Percentiles rank a stretch among this genome's conserved stretches.
These are phyloP conservation scores for Naganishia vaughanmartiniae DNA, from an alignment of 768 basidiomycete species.

Conservation along the genomic window DNA sequence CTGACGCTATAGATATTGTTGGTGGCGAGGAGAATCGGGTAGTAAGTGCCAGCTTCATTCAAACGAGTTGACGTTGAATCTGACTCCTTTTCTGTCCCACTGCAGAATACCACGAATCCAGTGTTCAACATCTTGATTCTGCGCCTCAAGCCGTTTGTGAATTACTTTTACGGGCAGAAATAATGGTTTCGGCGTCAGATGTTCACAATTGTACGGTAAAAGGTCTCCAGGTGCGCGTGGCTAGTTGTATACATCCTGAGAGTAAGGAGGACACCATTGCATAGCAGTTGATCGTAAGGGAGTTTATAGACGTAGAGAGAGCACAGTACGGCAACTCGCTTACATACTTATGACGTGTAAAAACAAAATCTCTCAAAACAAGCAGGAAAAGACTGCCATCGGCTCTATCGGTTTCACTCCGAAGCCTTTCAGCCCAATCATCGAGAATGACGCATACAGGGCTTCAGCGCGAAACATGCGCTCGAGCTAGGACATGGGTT, in stretches of 20 bases:
- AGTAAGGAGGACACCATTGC: too few relatives aligned
- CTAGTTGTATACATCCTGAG: too few relatives aligned
- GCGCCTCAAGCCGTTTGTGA: conserved; percentile 66
- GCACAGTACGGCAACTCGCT: neutral
- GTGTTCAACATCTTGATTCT: conserved; percentile 72
- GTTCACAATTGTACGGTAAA: too few relatives aligned
- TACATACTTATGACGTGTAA: conserved; percentile 13
- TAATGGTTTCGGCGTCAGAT: neutral
- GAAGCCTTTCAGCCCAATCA: conserved; percentile 14
- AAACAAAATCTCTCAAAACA: neutral
- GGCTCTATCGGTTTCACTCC: conserved; percentile 17
- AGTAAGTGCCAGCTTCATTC: conserved; percentile 40
- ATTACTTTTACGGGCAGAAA: conserved; percentile 67
- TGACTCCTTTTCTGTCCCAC: neutral
- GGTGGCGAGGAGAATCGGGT: conserved; percentile 64
- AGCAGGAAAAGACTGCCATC: neutral
- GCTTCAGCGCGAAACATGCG: neutral
- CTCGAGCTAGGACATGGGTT: conserved; percentile 7
- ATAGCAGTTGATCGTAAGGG: too few relatives aligned
- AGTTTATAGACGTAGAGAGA: too few relatives aligned
- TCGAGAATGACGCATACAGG: conserved; percentile 24
- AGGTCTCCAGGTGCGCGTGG: too few relatives aligned
- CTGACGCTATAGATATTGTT: conserved; percentile 57
- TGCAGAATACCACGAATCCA: conserved; percentile 77
- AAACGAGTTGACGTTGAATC: neutral